Evolutionary conservation across 805 yeast genomes (phyloP).

Genomic region (Kazachstania taianensis): DNA sequence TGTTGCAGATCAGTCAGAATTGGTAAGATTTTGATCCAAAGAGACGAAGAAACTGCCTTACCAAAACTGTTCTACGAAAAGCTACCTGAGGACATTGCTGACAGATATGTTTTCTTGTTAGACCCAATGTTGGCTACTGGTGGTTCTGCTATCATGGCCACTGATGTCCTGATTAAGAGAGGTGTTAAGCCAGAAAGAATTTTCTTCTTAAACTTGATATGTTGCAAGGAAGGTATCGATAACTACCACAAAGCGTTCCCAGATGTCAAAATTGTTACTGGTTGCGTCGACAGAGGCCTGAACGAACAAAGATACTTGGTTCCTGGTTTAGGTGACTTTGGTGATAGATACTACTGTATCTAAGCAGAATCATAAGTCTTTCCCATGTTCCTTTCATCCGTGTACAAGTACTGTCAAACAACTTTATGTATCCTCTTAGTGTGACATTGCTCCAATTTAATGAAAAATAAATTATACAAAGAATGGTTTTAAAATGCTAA

Average conservation of each 20-base stretch:
- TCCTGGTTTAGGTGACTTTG: slow-evolving; percentile 97
- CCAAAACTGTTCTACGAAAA: slow-evolving; percentile 91
- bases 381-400: no score
- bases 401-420: no score
- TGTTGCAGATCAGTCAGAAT: slow-evolving; percentile 94
- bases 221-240: slow-evolving; percentile 89
- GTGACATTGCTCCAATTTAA: no score
- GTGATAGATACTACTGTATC: slow-evolving; percentile 92
- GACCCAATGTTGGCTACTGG: slow-evolving; percentile 99
- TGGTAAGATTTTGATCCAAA: slow-evolving; percentile 92
- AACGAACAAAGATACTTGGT: slow-evolving; percentile 77
- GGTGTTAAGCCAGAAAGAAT: slow-evolving; percentile 87
- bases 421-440: no score
- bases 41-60: slow-evolving; percentile 94
- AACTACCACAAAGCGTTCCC: slow-evolving; percentile 75
- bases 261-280: slow-evolving; percentile 79
- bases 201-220: slow-evolving; percentile 79
- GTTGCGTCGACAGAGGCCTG: slow-evolving; percentile 80
- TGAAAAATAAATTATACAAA: no score
- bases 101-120: slow-evolving; percentile 78
- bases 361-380: no score
- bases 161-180: slow-evolving; percentile 73
- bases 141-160: slow-evolving; percentile 96
- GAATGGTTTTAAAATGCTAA: no score
- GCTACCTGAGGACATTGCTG: slow-evolving; percentile 83